Evolutionary conservation across 2,329 filamentous ascomycete genomes (phyloP).

Genomic region (Pseudogymnoascus sp.): DNA sequence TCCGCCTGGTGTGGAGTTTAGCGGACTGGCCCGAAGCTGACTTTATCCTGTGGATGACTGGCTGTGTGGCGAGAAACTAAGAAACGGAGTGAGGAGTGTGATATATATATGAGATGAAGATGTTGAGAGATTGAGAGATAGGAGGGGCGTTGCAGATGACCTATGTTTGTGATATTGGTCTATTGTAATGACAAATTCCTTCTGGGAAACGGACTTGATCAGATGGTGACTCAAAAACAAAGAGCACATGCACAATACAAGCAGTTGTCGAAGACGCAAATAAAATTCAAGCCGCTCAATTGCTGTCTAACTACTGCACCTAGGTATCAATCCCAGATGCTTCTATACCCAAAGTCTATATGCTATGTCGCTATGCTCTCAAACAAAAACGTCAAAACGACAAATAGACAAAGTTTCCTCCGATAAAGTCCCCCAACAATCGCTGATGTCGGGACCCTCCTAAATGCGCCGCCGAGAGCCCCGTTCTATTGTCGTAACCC

Average conservation of each 20-base stretch:
- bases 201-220: background rate
- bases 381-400: background rate
- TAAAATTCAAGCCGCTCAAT: background rate
- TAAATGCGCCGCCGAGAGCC: slow-evolving; percentile 6
- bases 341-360: slow-evolving; percentile 3
- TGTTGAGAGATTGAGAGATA: background rate
- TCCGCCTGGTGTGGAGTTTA: background rate
- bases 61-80: background rate
- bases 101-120: background rate
- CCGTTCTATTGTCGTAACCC: slow-evolving; percentile 3
- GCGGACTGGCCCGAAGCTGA: background rate
- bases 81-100: background rate
- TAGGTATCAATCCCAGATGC: background rate
- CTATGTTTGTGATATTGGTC: background rate
- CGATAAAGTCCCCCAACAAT: background rate
- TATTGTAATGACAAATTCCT: background rate
- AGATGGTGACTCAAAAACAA: background rate
- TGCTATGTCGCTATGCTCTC: slow-evolving; percentile 5
- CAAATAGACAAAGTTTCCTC: slow-evolving; percentile 1
- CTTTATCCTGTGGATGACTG: background rate
- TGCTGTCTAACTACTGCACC: slow-evolving; percentile 1
- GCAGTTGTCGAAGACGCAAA: background rate
- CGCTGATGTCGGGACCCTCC: background rate
- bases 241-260: background rate
- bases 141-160: background rate